Base-by-base conservation (phyloP, 1,284 basidiomycete genomes). In the Mycena citricolor region DNA sequence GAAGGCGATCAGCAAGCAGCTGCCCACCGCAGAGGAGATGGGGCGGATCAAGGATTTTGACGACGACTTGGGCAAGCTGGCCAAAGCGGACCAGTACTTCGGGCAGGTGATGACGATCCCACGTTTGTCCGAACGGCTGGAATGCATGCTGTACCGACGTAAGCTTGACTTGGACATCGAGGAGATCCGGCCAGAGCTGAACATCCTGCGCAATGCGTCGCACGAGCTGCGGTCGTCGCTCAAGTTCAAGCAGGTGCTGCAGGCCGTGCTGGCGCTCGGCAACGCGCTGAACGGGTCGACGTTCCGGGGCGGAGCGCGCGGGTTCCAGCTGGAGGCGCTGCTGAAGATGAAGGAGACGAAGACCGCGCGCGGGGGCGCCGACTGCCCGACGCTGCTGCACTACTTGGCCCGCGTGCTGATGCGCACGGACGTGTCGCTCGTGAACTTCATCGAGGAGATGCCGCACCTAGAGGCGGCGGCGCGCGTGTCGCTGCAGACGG, bases 311-410 rank as follows among this genome's bases (percentile, higher is more conserved):
- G 77, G 80, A 39, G 93, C 92, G 7, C 70, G 68, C 10, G 94
- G 92, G 1, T 95, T 97, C 65, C 83, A 84, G 57, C 67, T 97
- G 13, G 83, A 87, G 40, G 83, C 87, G 2, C 64, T 97, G 23
- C 61, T 85, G 12, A 94, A 94, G 90, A 66, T 94, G 65, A 86
- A 81, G 57, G 92, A 95, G 55, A 94, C 87, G 1, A 89, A 82
- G 66, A 87, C 90, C 0, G 79, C 78, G 0, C 82, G 79, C 46
- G 77, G 79, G 0, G 75, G 77, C 0, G 42, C 76, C 0, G 79
- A 80, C 2, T 94, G 90, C 54, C 90, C 91, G 0, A 94, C 90
- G 0, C 70, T 97, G 19, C 69, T 97, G 20, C 92, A 97, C 62
- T 95, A 92, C 61, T 60, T 95, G 19, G 89, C 89, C 6, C 73